Conservation (phyloP, 805 yeast species). For the Maudiozyma bulderi region DNA sequence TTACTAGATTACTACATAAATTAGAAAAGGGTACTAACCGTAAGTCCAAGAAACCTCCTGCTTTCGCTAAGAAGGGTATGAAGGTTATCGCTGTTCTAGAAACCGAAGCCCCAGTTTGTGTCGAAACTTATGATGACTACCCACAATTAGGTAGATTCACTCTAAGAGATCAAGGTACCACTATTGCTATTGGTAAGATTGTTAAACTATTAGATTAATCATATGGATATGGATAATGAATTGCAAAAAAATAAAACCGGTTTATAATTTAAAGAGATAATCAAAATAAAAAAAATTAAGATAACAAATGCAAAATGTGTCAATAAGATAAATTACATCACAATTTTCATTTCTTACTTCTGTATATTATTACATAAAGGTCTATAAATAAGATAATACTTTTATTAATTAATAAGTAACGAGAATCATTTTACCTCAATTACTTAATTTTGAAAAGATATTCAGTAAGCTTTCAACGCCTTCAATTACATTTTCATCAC, state of each 20-base stretch:
- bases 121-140: conserved; percentile 84
- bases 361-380: background rate
- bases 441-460: background rate
- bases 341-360: background rate
- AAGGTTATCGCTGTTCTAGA: conserved; percentile 90
- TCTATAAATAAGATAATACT: background rate
- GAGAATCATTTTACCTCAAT: background rate
- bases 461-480: conserved; percentile 54
- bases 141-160: conserved; percentile 98
- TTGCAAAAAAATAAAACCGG: background rate
- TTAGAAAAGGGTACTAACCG: conserved; percentile 95
- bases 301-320: background rate
- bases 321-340: background rate
- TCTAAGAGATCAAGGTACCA: conserved; percentile 94
- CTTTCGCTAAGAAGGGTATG: conserved; percentile 98
- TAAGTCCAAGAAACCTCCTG: conserved; percentile 92
- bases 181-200: conserved; percentile 97
- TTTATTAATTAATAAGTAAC: background rate
- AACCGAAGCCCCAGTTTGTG: conserved; percentile 78
- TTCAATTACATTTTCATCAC: conserved; percentile 57
- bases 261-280: background rate
- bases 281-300: background rate
- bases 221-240: background rate
- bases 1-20: conserved; percentile 78
- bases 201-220: conserved; percentile 62